Evolutionary conservation across 139 green algal genomes (phyloP).

Genomic region (Closterium sp.): DNA sequence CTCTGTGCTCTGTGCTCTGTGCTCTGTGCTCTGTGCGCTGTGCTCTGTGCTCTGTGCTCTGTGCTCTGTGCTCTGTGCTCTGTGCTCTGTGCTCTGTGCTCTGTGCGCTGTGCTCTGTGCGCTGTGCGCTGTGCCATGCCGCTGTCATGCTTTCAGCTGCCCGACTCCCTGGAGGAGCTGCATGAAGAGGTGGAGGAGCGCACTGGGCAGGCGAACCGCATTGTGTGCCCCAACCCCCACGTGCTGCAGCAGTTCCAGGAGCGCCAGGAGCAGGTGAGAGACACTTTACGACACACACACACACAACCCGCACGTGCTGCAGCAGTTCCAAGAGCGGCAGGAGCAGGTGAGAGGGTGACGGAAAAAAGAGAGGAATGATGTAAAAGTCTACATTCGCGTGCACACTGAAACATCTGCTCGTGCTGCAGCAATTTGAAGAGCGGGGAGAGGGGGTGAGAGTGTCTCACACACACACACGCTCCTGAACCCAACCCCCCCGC

Average conservation of each 20-base stretch:
- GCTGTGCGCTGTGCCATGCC: too few species aligned
- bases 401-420: slow-evolving; percentile 52
- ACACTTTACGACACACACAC: not conserved
- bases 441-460: too few species aligned
- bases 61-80: too few species aligned
- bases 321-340: slow-evolving; percentile 51
- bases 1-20: too few species aligned
- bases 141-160: slow-evolving; percentile 6
- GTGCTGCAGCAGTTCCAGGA: slow-evolving; percentile 62
- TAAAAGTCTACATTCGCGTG: not conserved
- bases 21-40: too few species aligned
- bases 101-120: too few species aligned
- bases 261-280: slow-evolving; percentile 18
- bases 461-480: too few species aligned
- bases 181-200: slow-evolving; percentile 34
- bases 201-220: slow-evolving; percentile 26
- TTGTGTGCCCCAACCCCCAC: slow-evolving; percentile 72
- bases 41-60: too few species aligned
- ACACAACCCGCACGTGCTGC: slow-evolving; percentile 69
- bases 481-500: too few species aligned
- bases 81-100: too few species aligned
- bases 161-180: slow-evolving; percentile 39
- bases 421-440: too few species aligned
- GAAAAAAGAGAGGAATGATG: too few species aligned
- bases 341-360: slow-evolving; percentile 1